Percentiles rank a stretch among this genome's conserved stretches.
Evolutionary conservation across 2,329 filamentous ascomycete species (phyloP).

Genomic region (Aureobasidium leucospermi): DNA sequence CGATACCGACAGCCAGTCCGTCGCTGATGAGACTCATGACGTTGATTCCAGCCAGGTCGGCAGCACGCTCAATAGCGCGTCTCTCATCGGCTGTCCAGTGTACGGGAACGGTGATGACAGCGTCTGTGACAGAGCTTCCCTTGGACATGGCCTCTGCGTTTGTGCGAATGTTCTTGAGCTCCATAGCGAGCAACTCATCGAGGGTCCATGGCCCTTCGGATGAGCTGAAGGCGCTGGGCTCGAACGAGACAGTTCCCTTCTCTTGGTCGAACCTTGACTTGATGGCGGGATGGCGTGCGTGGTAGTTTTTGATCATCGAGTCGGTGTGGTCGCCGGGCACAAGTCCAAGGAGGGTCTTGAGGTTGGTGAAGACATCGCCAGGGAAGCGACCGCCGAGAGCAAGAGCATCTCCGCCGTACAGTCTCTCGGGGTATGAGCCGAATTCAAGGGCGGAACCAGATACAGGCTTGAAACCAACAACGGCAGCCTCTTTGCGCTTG

Average conservation of each 20-base stretch:
- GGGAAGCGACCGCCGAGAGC: constrained; percentile 82
- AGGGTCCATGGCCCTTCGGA: constrained; percentile 60
- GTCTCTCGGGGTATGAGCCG: constrained; percentile 67
- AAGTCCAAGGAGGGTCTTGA: constrained; percentile 85
- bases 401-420: constrained; percentile 87
- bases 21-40: constrained; percentile 82
- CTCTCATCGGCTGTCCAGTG: constrained; percentile 91
- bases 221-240: constrained; percentile 67
- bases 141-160: constrained; percentile 80
- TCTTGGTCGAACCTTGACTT: constrained; percentile 54
- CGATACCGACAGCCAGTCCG: constrained; percentile 83
- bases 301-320: constrained; percentile 61
- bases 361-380: constrained; percentile 86
- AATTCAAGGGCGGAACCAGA: constrained; percentile 44
- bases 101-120: constrained; percentile 80
- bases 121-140: constrained; percentile 65
- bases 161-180: constrained; percentile 81
- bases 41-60: constrained; percentile 79
- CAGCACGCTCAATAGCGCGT: constrained; percentile 74
- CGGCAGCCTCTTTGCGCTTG: constrained; percentile 86
- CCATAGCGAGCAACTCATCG: constrained; percentile 93
- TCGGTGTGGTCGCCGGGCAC: constrained; percentile 40
- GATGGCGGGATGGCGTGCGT: constrained; percentile 68
- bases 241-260: constrained; percentile 69
- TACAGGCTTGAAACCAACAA: constrained; percentile 88